Percentiles rank a stretch among this genome's conserved stretches.
These are phyloP conservation scores for Debaryomyces robertsiae DNA, from an alignment of 1,139 yeast genomes.

Conservation along the genomic window DNA sequence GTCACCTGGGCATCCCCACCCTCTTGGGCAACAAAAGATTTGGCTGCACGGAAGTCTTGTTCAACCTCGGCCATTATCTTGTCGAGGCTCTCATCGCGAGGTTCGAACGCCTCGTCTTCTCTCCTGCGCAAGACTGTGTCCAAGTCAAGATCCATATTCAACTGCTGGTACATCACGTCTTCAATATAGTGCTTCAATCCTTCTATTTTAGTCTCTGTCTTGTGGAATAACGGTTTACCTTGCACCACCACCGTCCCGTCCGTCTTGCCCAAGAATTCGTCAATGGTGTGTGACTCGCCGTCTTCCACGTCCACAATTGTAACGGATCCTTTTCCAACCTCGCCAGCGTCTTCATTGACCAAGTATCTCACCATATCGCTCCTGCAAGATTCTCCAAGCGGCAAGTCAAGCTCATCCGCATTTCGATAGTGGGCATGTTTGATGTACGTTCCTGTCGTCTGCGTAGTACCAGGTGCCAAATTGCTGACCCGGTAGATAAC, in stretches of 20 bases:
- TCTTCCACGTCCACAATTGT: conserved; percentile 31
- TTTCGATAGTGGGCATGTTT: conserved; percentile 35
- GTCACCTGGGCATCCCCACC: conserved; percentile 26
- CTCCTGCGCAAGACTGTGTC: conserved; percentile 17
- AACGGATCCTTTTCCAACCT: conserved; percentile 17
- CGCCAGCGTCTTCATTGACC: conserved; percentile 5
- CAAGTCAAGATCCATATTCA: conserved; percentile 23
- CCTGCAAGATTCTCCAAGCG: conserved; percentile 19
- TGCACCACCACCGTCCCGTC: conserved; percentile 28
- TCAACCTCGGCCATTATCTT: conserved; percentile 33
- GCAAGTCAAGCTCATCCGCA: conserved; percentile 26
- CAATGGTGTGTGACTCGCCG: conserved; percentile 18
- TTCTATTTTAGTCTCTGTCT: conserved; percentile 20
- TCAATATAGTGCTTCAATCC: conserved; percentile 26
- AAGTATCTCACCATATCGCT: conserved; percentile 15
- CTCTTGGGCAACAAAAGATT: conserved; percentile 33
- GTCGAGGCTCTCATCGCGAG: conserved; percentile 19
- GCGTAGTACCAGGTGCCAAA: conserved; percentile 14
- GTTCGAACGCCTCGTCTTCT: conserved; percentile 11
- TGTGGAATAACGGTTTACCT: conserved; percentile 32
- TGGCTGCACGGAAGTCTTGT: conserved; percentile 37
- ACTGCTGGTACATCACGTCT: conserved; percentile 23
- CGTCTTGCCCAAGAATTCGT: conserved; percentile 19
- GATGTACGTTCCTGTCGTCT: conserved; percentile 21
- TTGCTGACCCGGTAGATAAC: conserved; percentile 29